A percentile compares a stretch with the other conserved stretches of the same genome.
These are phyloP conservation scores for Chlorophyllum brunneum DNA, from an alignment of 768 basidiomycete genomes.

Conservation along the genomic window DNA sequence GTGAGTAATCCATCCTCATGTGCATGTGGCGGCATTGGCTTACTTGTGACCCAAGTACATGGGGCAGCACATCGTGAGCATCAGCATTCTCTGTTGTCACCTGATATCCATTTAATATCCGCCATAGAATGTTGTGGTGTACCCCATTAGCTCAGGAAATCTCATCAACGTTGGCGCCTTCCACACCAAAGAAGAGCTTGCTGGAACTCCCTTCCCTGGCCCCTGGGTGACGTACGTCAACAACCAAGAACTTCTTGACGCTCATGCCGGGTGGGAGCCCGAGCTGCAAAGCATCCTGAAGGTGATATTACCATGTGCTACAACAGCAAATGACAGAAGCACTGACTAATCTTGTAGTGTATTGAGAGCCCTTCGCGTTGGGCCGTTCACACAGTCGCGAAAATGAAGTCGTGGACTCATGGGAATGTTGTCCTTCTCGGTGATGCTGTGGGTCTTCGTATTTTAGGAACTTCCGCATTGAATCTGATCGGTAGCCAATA, in stretches of 20 bases:
- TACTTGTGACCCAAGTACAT: constrained; percentile 22
- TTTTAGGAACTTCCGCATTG: neutral
- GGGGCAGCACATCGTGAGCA: constrained; percentile 27
- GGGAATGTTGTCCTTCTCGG: constrained; percentile 39
- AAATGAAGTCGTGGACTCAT: constrained; percentile 32
- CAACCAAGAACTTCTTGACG: constrained; percentile 32
- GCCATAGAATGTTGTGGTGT: constrained; percentile 27
- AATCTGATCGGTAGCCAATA: constrained; percentile 7
- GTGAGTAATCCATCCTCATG: constrained; percentile 20
- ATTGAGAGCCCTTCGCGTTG: constrained; percentile 33
- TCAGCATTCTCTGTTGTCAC: neutral
- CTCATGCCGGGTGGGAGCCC: constrained; percentile 41
- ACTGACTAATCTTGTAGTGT: constrained; percentile 20
- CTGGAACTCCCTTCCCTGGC: constrained; percentile 25
- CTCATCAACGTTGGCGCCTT: constrained; percentile 28
- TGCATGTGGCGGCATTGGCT: too few relatives aligned
- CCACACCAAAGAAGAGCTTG: constrained; percentile 23
- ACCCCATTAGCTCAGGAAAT: constrained; percentile 30
- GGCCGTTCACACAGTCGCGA: constrained; percentile 34
- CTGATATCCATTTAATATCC: neutral
- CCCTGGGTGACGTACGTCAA: constrained; percentile 35
- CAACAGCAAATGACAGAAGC: neutral
- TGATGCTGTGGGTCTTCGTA: constrained; percentile 34
- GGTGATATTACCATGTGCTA: constrained; percentile 24
- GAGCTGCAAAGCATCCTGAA: constrained; percentile 40